Evolutionary conservation across 306 rosid species (phyloP).

Genomic region (Vigna radiata): DNA sequence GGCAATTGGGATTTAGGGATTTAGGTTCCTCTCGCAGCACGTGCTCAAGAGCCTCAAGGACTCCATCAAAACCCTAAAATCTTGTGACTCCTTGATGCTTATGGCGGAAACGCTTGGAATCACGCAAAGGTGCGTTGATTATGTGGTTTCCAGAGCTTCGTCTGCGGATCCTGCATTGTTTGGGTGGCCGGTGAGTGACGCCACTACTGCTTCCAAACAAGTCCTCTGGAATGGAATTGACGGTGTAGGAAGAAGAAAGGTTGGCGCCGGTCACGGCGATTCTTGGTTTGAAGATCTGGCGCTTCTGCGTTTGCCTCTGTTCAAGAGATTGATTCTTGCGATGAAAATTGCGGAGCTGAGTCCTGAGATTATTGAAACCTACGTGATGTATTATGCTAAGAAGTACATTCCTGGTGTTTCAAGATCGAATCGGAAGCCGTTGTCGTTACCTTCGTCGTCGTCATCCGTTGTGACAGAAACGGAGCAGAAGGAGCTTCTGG

Average conservation of each 20-base stretch:
- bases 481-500: conserved; percentile 83
- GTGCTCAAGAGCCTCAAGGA: conserved; percentile 79
- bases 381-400: conserved; percentile 81
- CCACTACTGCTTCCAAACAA: conserved; percentile 59
- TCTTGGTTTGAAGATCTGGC: conserved; percentile 88
- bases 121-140: conserved; percentile 70
- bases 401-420: conserved; percentile 87
- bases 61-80: conserved; percentile 73
- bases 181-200: conserved; percentile 83
- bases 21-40: conserved; percentile 65
- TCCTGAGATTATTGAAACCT: conserved; percentile 77
- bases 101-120: conserved; percentile 69
- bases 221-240: conserved; percentile 76
- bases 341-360: conserved; percentile 63
- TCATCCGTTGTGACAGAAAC: conserved; percentile 60
- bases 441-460: conserved; percentile 57
- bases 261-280: conserved; percentile 38
- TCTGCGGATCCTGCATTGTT: conserved; percentile 75
- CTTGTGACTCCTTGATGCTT: conserved; percentile 76
- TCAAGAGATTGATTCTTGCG: conserved; percentile 67
- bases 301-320: conserved; percentile 66
- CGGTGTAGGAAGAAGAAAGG: conserved; percentile 59
- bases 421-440: conserved; percentile 68
- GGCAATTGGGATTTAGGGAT: too few species aligned
- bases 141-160: conserved; percentile 68